Base-by-base conservation (phyloP, 2,329 filamentous ascomycete genomes). In the Lecanicillium sp. region DNA sequence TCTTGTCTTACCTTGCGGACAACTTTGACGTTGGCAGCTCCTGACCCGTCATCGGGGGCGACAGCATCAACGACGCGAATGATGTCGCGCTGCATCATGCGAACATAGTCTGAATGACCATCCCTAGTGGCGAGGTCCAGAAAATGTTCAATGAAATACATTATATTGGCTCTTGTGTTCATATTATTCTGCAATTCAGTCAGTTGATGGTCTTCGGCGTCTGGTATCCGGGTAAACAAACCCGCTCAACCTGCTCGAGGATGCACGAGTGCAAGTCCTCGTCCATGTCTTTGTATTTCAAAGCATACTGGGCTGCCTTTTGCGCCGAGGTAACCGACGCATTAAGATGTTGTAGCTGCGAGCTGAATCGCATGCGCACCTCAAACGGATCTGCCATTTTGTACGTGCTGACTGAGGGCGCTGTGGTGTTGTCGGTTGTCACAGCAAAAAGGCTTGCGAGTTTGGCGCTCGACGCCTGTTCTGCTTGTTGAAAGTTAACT, bases 191-290 rank as follows among this genome's bases (percentile, higher is more conserved):
- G 41, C 26, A 17, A 14, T 12, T 24, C 32, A 45, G 32, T 52
- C 21, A 50, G 41, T 11, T 19, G 42, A 23, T 27, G 11, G n/a
- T 4, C 12, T 5, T 17, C 19, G 23, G 8, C 24, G 12, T 19
- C 30, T 2, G 12, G 3, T n/a, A 21, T 20, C 40, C 36, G 12
- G 27, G 29, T 27, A 43, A n/a, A 63, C 73, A 56, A 65, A 89
- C 87, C 60, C 82, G 79, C 67, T 97, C 91, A 24, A 98, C 77
- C 67, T 97, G 91, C 69, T 98, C 93, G 36, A 98, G 70, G 59
- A 98, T 97, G 68, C 94, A 98, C 17, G 87, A 95, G 67, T 98
- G 93, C 58, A 98, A 72, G 67, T 98, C 93, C 71, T 98, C 94
- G 63, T 94, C 89, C 82, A 95, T 88, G 60, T 97, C 90, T 55